phyloP scores from a whole-genome alignment of 1,284 basidiomycete genomes.

The Naganishia albida region DNA sequence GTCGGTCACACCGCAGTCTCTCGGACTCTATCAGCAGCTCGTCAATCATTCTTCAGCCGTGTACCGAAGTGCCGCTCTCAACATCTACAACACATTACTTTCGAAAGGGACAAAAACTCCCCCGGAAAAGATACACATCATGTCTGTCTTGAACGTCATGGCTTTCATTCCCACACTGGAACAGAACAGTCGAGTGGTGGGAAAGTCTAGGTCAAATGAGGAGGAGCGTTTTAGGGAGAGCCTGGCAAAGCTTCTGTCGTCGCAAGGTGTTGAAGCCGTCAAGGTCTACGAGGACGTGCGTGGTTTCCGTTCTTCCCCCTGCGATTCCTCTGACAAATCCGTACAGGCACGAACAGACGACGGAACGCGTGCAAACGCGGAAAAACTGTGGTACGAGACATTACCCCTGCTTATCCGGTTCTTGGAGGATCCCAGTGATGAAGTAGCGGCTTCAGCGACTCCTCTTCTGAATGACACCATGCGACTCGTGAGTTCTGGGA shows the following conservation, averaged over 20 bases:
- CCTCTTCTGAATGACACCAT: constrained; percentile 76
- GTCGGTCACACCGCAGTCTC: constrained; percentile 86
- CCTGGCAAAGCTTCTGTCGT: constrained; percentile 80
- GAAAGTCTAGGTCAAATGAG: constrained; percentile 30
- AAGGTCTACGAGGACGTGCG: constrained; percentile 78
- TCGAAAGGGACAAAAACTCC: constrained; percentile 92
- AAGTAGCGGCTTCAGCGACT: constrained; percentile 80
- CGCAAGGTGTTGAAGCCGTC: constrained; percentile 77
- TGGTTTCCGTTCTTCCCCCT: constrained; percentile 35
- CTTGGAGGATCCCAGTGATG: constrained; percentile 83
- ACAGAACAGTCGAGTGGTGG: constrained; percentile 68
- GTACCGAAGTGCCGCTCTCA: constrained; percentile 78
- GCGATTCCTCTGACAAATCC: constrained; percentile 30
- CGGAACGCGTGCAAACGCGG: constrained; percentile 69
- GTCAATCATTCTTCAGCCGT: constrained; percentile 58
- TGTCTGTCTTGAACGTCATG: constrained; percentile 83
- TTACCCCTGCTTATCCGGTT: constrained; percentile 84
- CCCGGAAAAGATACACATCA: constrained; percentile 82
- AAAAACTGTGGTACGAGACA: constrained; percentile 66
- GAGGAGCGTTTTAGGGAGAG: constrained; percentile 77
- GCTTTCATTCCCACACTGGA: constrained; percentile 78
- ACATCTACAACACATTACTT: constrained; percentile 77
- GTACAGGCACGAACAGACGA: constrained; percentile 64
- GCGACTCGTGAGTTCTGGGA: constrained; percentile 62
- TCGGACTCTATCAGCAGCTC: constrained; percentile 80